Evolutionary conservation across 2,329 filamentous ascomycete genomes (phyloP), one percentile per base, ranked within the genome.

Genomic region (Gaeumannomyces tritici): DNA sequence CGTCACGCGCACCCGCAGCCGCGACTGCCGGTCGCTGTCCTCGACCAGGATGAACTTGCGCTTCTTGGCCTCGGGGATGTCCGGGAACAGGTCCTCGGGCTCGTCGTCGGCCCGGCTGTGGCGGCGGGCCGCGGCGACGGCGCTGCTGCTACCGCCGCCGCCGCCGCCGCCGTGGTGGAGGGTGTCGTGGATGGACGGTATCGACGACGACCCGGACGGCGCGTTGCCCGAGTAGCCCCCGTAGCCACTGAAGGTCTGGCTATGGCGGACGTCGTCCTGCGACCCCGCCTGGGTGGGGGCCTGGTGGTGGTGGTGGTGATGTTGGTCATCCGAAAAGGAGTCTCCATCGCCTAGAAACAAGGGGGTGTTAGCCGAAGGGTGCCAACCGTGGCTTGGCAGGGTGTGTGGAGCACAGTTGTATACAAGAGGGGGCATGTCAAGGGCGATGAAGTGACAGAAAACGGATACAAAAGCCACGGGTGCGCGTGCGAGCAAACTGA

Each of bases 31-130:
- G 65, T 92, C 89, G 61, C 86, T 87, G 73, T 98, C 93, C 67
- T 97, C 93, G 31, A 98, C 92, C 12, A 98, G 84, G 68, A 98
- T 96, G 75, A 98, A 98, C 75, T 97, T 98, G 72, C 93, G 89
- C 71, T 91, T 91, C 78, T 96, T 96, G 61, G 89, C 87, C 70
- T 95, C 91, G 1, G 93, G 92, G 61, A 96, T 83, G 67, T 95
- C 89, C 59, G 91, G 91, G 73, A 97, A 97, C 57, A 97, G 84
- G 59, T 87, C 86, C 21, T 86, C 83, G 61, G 88, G 78, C 65
- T 84, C 83, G 69, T 87, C 80, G 64, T 83, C 79, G 67, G 83
- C 75, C 67, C 73, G 57, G 70, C 70, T 67, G 69, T 72, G 55
- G 65, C 73, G 63, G 62, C 71, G 67, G 66, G 73, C 66, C 67